phyloP scores from a whole-genome alignment of 83 land plant genomes.

The Picea abies region DNA sequence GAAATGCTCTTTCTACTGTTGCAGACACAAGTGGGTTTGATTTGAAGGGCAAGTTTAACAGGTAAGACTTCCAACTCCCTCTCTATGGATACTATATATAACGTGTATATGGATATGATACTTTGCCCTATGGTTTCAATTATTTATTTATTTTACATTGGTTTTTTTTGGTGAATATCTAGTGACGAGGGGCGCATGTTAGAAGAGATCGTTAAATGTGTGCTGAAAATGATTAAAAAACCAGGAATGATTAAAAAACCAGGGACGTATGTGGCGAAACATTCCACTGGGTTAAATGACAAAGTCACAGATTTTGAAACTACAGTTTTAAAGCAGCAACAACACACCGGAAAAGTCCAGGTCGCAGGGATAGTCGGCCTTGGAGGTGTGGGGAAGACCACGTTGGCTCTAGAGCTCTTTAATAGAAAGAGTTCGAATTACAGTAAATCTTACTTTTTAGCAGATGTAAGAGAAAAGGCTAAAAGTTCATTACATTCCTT shows the following conservation, averaged over 20 bases:
- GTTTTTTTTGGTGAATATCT: not conserved
- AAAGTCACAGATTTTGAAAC: not conserved
- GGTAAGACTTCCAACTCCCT: too few species aligned
- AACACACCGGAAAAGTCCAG: not conserved
- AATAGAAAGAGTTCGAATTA: not conserved
- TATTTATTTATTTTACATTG: too few species aligned
- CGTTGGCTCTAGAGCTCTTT: not conserved
- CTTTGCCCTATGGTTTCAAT: too few species aligned
- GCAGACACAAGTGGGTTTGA: too few species aligned
- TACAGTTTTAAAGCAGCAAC: not conserved
- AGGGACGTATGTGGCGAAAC: not conserved
- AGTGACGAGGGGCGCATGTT: not conserved
- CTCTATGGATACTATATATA: too few species aligned
- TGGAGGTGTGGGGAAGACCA: not conserved
- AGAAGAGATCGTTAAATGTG: not conserved
- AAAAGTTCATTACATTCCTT: too few species aligned
- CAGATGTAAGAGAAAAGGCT: too few species aligned
- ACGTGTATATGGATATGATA: too few species aligned
- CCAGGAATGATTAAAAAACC: not conserved
- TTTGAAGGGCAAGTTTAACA: too few species aligned
- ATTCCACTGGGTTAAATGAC: not conserved
- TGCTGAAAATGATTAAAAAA: not conserved
- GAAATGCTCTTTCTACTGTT: too few species aligned
- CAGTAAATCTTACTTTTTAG: not conserved
- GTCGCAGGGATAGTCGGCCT: not conserved